Percentiles rank a stretch among this genome's conserved stretches.
Evolutionary conservation across 2,329 filamentous ascomycete species (phyloP).

Genomic region (Neonectria neomacrospora): DNA sequence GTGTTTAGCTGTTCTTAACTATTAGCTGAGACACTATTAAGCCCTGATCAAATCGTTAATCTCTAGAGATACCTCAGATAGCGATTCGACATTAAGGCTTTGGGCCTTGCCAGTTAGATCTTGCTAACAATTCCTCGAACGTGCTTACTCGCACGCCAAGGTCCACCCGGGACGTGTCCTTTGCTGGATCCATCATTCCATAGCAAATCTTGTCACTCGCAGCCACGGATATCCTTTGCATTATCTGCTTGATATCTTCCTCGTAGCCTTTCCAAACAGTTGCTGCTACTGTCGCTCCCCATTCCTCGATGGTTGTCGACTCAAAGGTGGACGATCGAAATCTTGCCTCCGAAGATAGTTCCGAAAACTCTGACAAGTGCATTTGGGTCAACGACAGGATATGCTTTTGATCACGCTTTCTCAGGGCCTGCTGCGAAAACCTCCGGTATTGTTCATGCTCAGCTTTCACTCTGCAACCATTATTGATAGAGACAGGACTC

Average conservation of each 20-base stretch:
- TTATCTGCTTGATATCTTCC: constrained; percentile 34
- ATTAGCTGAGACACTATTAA: no score
- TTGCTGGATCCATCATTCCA: background rate
- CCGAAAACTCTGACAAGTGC: constrained; percentile 19
- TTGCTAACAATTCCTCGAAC: constrained; percentile 27
- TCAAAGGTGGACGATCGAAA: constrained; percentile 20
- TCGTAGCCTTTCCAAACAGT: constrained; percentile 26
- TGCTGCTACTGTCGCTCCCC: constrained; percentile 8
- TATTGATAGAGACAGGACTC: background rate
- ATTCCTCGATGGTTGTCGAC: constrained; percentile 20
- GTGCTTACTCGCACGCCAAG: constrained; percentile 25
- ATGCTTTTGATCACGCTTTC: constrained; percentile 29
- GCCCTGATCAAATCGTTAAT: no score
- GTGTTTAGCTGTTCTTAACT: no score
- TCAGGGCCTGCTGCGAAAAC: constrained; percentile 20
- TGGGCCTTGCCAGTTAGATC: constrained; percentile 15
- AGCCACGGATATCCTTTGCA: constrained; percentile 32
- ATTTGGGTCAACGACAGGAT: constrained; percentile 29
- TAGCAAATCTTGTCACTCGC: constrained; percentile 27
- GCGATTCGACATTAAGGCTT: no score
- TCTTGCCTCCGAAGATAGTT: constrained; percentile 21
- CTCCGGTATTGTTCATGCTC: constrained; percentile 12
- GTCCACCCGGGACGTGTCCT: constrained; percentile 20
- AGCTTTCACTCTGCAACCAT: background rate
- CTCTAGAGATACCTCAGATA: no score